These are phyloP conservation scores for Xanthoparmelia taractica DNA, from an alignment of 495 filamentous ascomycete species.

Conservation along the genomic window DNA sequence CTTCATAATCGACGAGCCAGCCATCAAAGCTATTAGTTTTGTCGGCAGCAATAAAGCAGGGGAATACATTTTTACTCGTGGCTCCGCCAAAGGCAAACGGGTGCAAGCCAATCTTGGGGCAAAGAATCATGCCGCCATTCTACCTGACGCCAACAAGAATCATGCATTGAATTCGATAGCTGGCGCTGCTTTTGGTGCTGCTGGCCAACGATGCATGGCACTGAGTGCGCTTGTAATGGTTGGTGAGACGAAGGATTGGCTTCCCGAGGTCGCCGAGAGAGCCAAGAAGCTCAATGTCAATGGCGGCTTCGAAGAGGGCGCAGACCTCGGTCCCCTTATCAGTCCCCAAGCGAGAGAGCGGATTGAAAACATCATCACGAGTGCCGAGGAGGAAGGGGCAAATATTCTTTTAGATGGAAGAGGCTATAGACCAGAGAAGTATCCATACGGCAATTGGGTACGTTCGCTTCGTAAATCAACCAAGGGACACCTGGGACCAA, in stretches of 20 bases:
- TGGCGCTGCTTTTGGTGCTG: slow-evolving; percentile 92
- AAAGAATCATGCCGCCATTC: slow-evolving; percentile 95
- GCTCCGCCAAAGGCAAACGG: slow-evolving; percentile 81
- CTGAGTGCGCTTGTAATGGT: slow-evolving; percentile 90
- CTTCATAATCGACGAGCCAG: slow-evolving; percentile 93
- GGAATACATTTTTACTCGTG: slow-evolving; percentile 91
- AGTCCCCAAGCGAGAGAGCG: slow-evolving; percentile 83
- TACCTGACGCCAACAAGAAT: slow-evolving; percentile 98
- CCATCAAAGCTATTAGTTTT: slow-evolving; percentile 97
- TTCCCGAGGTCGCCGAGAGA: slow-evolving; percentile 81
- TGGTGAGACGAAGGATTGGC: slow-evolving; percentile 88
- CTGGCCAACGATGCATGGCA: slow-evolving; percentile 97
- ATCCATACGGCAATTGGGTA: slow-evolving; percentile 95
- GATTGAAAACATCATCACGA: slow-evolving; percentile 82
- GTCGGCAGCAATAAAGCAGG: slow-evolving; percentile 95
- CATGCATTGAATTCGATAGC: slow-evolving; percentile 90
- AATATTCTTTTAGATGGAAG: slow-evolving; percentile 92
- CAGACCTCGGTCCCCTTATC: slow-evolving; percentile 95
- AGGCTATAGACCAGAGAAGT: slow-evolving; percentile 79
- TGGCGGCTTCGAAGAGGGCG: slow-evolving; percentile 88
- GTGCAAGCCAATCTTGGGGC: slow-evolving; percentile 98
- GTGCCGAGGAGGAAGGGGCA: slow-evolving; percentile 86
- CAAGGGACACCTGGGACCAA: background rate
- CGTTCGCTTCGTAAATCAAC: slow-evolving; percentile 23
- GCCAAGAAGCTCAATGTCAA: slow-evolving; percentile 86